phyloP scores from a whole-genome alignment of 441 rosid species.

The Adansonia grandidieri region DNA sequence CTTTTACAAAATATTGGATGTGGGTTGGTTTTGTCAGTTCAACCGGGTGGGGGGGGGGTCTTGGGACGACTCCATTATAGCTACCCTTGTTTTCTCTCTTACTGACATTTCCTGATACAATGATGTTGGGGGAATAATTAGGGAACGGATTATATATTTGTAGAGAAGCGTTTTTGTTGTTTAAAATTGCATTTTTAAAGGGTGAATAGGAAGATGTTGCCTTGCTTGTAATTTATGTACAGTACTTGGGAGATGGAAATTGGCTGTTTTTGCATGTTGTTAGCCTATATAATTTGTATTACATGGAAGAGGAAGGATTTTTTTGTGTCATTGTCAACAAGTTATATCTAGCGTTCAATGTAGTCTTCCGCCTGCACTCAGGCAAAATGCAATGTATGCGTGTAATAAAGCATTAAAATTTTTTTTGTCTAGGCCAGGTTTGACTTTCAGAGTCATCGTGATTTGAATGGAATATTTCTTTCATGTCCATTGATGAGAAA shows the following conservation, averaged over 20 bases:
- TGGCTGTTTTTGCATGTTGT: conserved; percentile 24
- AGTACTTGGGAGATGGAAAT: conserved; percentile 35
- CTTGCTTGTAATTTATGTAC: conserved; percentile 53
- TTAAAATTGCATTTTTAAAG: conserved; percentile 35
- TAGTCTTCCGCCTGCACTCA: too few relatives aligned
- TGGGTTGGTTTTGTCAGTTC: conserved; percentile 38
- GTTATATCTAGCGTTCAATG: not conserved
- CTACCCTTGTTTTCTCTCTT: conserved; percentile 29
- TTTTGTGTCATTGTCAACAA: not conserved
- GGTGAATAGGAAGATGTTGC: conserved; percentile 35
- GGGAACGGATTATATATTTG: conserved; percentile 38
- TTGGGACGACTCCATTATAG: conserved; percentile 17
- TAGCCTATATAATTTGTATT: not conserved
- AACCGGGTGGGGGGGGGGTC: not conserved
- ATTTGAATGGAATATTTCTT: too few relatives aligned
- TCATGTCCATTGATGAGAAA: too few relatives aligned
- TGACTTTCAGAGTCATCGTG: too few relatives aligned
- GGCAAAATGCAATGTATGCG: too few relatives aligned
- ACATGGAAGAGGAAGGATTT: not conserved
- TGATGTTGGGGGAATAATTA: conserved; percentile 35
- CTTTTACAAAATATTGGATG: conserved; percentile 38
- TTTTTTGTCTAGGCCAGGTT: too few relatives aligned
- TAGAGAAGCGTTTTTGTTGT: conserved; percentile 38
- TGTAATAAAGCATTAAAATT: too few relatives aligned
- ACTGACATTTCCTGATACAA: conserved; percentile 31